Evolutionary conservation across 352 stramenopile species (phyloP), one percentile per base, ranked within the genome.

Genomic region (Chrysophaeum taylorii): DNA sequence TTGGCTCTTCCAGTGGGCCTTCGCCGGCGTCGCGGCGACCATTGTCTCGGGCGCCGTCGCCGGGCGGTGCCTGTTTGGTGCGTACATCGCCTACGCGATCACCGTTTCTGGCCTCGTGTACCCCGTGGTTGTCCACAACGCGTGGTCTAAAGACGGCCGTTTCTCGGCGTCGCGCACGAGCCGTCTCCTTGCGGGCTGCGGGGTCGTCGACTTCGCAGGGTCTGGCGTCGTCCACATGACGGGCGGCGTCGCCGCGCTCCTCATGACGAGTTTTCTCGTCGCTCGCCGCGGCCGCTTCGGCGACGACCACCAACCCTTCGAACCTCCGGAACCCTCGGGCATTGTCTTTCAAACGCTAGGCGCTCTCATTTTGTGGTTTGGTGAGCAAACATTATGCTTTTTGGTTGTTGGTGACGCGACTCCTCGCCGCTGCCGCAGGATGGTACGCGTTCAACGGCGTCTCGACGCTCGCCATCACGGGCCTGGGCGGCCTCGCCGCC

Each of bases 61-160:
- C 18, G 79, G 84, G 70, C 73, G 81, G 52, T 81, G 75, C 41
- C 80, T 82, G 64, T 82, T 85, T 71, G 42, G 62, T 61, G 82
- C 75, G 23, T 88, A 89, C 68, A 70, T 89, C 21, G 71, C 76
- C 54, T 88, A 89, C 69, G 79, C 83, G 7, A 41, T 84, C 21
- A 79, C 78, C 69, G 71, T 91, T 4, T 71, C 74, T 61, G 81
- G 75, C 36, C 87, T 89, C 70, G 76, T 87, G 36, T 92, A 90
- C 72, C 85, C 85, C 37, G 71, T 89, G n/a, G 69, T 86, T 21
- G 82, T 75, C 1, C 85, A 92, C 74, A 78, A 76, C 54, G 77
- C 84, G 31, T 84, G 79, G 79, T 72, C 38, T 31, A 31, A n/a
- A n/a, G n/a, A 29, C 41, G 45, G 45, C 45, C 77, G 78, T n/a